Conservation (phyloP, 257 asterid species). For the Nicotiana otophora region DNA sequence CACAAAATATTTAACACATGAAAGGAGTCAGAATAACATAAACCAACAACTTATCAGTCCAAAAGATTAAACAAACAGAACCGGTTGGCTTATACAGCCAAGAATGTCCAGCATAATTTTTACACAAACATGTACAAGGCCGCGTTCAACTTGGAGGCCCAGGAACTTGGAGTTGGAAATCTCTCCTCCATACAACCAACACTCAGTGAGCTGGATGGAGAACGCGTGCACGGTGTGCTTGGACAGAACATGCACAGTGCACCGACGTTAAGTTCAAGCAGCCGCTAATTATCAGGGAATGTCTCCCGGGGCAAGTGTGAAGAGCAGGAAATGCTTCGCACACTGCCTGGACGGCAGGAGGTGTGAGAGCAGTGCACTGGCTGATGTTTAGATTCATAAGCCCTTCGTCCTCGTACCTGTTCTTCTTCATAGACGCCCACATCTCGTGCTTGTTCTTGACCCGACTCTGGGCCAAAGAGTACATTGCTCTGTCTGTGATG, state of each 20-base stretch:
- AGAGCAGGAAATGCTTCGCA: conserved; percentile 96
- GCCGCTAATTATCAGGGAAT: conserved; percentile 87
- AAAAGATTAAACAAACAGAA: conserved; percentile 3
- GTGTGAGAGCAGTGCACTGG: conserved; percentile 98
- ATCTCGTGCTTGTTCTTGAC: conserved; percentile 48
- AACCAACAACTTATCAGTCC: not conserved
- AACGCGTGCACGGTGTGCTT: conserved; percentile 49
- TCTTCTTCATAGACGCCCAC: conserved; percentile 64
- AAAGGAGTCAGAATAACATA: not conserved
- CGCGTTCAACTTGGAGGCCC: not conserved
- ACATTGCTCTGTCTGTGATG: conserved; percentile 87
- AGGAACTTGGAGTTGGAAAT: not conserved
- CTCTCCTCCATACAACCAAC: not conserved
- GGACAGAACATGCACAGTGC: conserved; percentile 76
- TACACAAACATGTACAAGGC: not conserved
- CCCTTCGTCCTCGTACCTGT: conserved; percentile 72
- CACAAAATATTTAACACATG: not conserved
- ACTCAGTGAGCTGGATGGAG: conserved; percentile 69
- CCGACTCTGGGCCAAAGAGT: conserved; percentile 79
- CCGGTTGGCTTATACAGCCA: not conserved
- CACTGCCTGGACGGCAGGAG: conserved; percentile 92
- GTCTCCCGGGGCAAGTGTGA: conserved; percentile 81
- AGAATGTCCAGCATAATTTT: not conserved
- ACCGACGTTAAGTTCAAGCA: conserved; percentile 79
- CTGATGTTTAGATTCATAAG: conserved; percentile 81